Base-by-base conservation (phyloP, 768 basidiomycete species). In the Mycena latifolia region DNA sequence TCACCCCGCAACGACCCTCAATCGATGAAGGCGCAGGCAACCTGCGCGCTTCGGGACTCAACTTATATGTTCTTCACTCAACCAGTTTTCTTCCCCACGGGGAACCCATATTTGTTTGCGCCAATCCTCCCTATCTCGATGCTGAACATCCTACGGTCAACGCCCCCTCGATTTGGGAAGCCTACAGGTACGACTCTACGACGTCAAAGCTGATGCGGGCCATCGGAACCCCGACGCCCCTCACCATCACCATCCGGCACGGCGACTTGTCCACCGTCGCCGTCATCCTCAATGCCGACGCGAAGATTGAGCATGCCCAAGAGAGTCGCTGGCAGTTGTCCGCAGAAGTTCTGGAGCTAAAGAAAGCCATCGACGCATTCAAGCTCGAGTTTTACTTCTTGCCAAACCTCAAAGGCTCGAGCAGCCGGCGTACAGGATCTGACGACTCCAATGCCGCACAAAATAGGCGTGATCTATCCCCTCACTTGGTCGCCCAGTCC, bases 181-280 rank as follows among this genome's bases (percentile, higher is more conserved):
- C 18, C 1, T 51, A 51, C 50, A 14, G n/a, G 28, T 51, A 29
- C 31, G 50, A 51, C 17, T 7, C 50, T 8, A 24, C 50, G 17
- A 51, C 50, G 2, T 51, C 50, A 17, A 28, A 51, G 50, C 50
- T 51, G 29, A 29, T 51, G 46, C 24, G 22, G 5, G 22, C 46
- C 46, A 24, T 5, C 48, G 27, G 29, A n/a, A 31, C 4, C n/a
- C 4, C 28, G 29, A 51, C 50, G 31, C 50, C 50, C 5, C n/a
- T 33, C 24, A 31, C 15, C 28, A 20, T 51, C 11, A 51, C 50
- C 28, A 31, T 51, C 50, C 31, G 50, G 50, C 50, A 51, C 31
- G 50, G 50, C 17, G 31, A 51, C 15, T 33, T 51, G 50, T 51
- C 50, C 27, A 51, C 50, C 17, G 50, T 51, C 31, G 29, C 50